Conservation (phyloP, 2,329 filamentous ascomycete genomes). For the Immersiporthe knoxdaviesiana region DNA sequence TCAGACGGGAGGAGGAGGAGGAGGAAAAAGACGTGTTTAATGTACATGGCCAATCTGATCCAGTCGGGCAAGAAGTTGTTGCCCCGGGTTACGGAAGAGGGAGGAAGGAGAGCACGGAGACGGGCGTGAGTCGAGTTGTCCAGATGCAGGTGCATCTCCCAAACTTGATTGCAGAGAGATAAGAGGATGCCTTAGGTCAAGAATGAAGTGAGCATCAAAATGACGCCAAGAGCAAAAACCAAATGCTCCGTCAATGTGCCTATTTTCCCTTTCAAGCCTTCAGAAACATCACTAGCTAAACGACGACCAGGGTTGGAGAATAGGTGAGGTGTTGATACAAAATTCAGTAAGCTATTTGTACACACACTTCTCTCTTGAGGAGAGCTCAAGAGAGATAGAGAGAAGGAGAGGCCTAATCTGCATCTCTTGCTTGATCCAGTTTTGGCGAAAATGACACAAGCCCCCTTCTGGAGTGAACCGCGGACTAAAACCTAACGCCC, state of each 20-base stretch:
- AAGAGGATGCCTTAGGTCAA: background rate
- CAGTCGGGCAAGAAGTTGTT: background rate
- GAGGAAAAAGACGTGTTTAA: background rate
- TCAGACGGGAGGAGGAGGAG: background rate
- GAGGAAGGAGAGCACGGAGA: background rate
- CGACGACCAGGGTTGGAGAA: conserved; percentile 29
- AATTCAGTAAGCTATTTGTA: background rate
- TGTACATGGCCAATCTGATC: background rate
- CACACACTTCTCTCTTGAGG: background rate
- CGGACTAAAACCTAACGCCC: background rate
- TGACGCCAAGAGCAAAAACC: background rate
- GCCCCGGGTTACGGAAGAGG: background rate
- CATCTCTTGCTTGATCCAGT: background rate
- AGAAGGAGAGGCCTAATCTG: background rate
- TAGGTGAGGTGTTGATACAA: background rate
- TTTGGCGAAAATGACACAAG: background rate
- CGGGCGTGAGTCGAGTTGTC: background rate
- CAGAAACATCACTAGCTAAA: conserved; percentile 13
- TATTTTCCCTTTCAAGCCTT: background rate
- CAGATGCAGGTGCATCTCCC: background rate
- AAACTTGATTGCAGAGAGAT: background rate
- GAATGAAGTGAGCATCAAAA: background rate
- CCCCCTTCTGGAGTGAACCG: background rate
- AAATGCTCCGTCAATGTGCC: background rate
- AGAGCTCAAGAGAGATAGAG: too few species aligned